phyloP scores from a whole-genome alignment of 805 yeast genomes.

The Wickerhamiella brachini region DNA sequence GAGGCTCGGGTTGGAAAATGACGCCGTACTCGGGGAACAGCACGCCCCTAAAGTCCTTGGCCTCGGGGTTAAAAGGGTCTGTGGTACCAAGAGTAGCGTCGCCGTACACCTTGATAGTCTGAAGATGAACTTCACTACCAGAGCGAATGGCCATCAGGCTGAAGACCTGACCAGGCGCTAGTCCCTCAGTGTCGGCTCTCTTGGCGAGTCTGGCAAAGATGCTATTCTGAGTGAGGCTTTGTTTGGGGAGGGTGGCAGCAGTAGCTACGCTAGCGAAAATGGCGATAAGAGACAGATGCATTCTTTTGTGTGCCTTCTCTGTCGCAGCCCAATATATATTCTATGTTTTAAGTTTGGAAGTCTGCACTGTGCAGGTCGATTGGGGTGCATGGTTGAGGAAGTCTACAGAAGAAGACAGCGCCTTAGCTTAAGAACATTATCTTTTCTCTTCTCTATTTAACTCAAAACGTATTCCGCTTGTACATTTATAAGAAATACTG shows the following conservation, averaged over 20 bases:
- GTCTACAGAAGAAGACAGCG: too few relatives aligned
- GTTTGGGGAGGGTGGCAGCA: neutral
- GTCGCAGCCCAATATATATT: neutral
- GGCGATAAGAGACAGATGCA: neutral
- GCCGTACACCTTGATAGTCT: conserved; percentile 14
- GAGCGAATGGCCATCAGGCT: conserved; percentile 14
- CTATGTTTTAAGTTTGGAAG: neutral
- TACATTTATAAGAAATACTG: too few relatives aligned
- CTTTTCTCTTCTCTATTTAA: too few relatives aligned
- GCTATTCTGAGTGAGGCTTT: neutral
- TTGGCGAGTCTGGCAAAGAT: neutral
- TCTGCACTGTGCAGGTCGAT: neutral
- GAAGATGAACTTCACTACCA: conserved; percentile 7
- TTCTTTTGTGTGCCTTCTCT: neutral
- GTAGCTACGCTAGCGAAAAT: neutral
- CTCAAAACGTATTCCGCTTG: too few relatives aligned
- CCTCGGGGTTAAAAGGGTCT: conserved; percentile 12
- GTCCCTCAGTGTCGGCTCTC: neutral
- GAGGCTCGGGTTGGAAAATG: conserved; percentile 19
- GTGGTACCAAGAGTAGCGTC: conserved; percentile 16
- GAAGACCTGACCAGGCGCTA: conserved; percentile 18
- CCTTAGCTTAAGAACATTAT: too few relatives aligned
- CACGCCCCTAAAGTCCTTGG: conserved; percentile 17
- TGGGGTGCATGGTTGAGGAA: neutral
- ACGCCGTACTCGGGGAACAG: conserved; percentile 17